Percentiles rank a stretch among this genome's conserved stretches.
Evolutionary conservation across 148 eudicot genomes (phyloP).

Genomic region (Silene uniflora): DNA sequence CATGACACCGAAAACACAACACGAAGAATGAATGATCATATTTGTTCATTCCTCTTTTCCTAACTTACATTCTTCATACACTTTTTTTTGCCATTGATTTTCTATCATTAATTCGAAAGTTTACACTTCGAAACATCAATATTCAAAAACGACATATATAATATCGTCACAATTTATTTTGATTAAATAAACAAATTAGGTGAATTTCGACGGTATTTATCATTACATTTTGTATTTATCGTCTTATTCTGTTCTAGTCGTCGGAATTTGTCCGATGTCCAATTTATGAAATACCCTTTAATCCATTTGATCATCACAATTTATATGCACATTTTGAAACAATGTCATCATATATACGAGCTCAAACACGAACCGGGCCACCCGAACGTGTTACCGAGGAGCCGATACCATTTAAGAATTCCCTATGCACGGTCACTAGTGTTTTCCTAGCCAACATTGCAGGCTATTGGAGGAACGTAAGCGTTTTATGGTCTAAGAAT

Average conservation of each 20-base stretch:
- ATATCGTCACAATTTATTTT: not conserved
- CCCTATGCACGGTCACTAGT: conserved; percentile 49
- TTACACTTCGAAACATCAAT: not conserved
- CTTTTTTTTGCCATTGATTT: not conserved
- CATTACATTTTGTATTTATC: not conserved
- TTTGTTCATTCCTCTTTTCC: not conserved
- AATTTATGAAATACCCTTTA: no score
- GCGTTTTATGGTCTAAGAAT: conserved; percentile 64
- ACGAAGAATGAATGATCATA: not conserved
- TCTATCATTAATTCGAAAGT: not conserved
- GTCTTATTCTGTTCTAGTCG: not conserved
- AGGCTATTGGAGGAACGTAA: conserved; percentile 75
- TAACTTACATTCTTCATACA: not conserved
- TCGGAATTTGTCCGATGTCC: no score
- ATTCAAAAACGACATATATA: not conserved
- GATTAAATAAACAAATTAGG: not conserved
- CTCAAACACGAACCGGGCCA: conserved; percentile 33
- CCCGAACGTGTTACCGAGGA: conserved; percentile 41
- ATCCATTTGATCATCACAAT: not conserved
- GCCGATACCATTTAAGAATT: conserved; percentile 34
- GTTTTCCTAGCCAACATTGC: conserved; percentile 58
- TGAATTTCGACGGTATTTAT: not conserved
- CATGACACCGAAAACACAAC: not conserved
- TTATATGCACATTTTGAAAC: not conserved
- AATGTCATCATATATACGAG: conserved; percentile 8